phyloP scores from a whole-genome alignment of 1,284 basidiomycete species.

The Sporisorium reilianum region DNA sequence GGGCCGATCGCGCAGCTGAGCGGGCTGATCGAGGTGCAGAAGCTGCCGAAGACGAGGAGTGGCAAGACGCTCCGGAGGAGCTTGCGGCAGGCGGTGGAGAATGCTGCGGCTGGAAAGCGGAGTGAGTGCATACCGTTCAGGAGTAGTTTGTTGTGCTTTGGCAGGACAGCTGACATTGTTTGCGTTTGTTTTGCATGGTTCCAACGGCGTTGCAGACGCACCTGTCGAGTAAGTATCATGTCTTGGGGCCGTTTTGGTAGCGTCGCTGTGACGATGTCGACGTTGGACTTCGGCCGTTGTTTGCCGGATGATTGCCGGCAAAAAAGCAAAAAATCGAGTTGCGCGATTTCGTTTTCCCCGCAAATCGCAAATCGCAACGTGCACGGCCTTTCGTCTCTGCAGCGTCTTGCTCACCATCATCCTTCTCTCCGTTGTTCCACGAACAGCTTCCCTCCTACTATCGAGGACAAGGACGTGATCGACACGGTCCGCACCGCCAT shows the following conservation, averaged over 20 bases:
- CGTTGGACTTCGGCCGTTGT: background rate
- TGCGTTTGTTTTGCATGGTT: background rate
- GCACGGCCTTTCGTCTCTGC: slow-evolving; percentile 1
- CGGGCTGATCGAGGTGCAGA: slow-evolving; percentile 48
- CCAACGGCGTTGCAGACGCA: slow-evolving; percentile 26
- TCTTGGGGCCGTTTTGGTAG: background rate
- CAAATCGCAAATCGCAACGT: background rate
- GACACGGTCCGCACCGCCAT: slow-evolving; percentile 44
- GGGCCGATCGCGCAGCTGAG: slow-evolving; percentile 62
- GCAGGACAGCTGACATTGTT: background rate
- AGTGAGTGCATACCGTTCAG: too few relatives aligned
- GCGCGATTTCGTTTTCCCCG: slow-evolving; percentile 7
- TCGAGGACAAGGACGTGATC: slow-evolving; percentile 56
- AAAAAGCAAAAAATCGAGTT: too few relatives aligned
- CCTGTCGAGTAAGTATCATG: slow-evolving; percentile 43
- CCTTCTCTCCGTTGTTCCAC: background rate
- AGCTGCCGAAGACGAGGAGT: slow-evolving; percentile 64
- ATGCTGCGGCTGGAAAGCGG: slow-evolving; percentile 51
- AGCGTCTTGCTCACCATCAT: slow-evolving; percentile 12
- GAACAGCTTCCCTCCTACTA: slow-evolving; percentile 52
- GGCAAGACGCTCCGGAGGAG: slow-evolving; percentile 62
- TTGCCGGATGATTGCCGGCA: slow-evolving; percentile 3
- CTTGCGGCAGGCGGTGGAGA: slow-evolving; percentile 56
- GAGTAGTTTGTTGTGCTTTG: background rate
- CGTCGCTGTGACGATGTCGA: background rate